Percentiles rank a stretch among this genome's conserved stretches.
Evolutionary conservation across 768 basidiomycete species (phyloP).

Genomic region (Peribolospora kevripleyi): DNA sequence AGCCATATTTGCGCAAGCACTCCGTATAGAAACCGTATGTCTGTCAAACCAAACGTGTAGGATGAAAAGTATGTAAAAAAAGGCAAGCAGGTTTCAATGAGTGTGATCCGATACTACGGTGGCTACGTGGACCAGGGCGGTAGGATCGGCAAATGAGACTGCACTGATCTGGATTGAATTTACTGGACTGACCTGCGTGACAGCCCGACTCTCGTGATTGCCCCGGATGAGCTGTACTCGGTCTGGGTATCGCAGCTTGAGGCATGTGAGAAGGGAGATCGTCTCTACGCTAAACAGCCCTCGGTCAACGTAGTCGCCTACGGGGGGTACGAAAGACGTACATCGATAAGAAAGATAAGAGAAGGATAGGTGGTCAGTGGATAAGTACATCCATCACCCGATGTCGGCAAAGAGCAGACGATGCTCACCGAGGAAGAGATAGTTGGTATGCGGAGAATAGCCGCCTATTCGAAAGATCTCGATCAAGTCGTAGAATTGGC

Average conservation of each 20-base stretch:
- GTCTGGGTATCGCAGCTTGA: slow-evolving; percentile 90
- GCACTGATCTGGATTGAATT: slow-evolving; percentile 8
- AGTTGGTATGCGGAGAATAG: slow-evolving; percentile 86
- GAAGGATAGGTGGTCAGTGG: background rate
- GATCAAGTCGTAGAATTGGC: slow-evolving; percentile 97
- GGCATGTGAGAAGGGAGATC: slow-evolving; percentile 83
- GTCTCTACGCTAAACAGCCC: slow-evolving; percentile 97
- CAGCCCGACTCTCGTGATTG: slow-evolving; percentile 91
- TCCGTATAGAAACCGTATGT: slow-evolving; percentile 98
- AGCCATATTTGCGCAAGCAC: slow-evolving; percentile 90
- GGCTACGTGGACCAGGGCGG: slow-evolving; percentile 8
- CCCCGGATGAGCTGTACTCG: slow-evolving; percentile 89
- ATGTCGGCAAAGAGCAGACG: slow-evolving; percentile 16
- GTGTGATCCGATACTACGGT: too few species aligned
- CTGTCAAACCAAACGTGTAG: slow-evolving; percentile 25
- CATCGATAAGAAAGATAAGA: background rate
- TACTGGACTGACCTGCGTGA: slow-evolving; percentile 61
- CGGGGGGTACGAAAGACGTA: background rate
- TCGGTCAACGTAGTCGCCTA: slow-evolving; percentile 96
- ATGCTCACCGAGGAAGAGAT: slow-evolving; percentile 66
- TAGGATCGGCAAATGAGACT: slow-evolving; percentile 10
- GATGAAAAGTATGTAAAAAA: background rate
- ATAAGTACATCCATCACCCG: background rate
- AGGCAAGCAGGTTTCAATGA: background rate
- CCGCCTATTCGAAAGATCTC: slow-evolving; percentile 99